These are phyloP conservation scores for Arxiozyma telluris DNA, from an alignment of 1,139 yeast species.

Conservation along the genomic window DNA sequence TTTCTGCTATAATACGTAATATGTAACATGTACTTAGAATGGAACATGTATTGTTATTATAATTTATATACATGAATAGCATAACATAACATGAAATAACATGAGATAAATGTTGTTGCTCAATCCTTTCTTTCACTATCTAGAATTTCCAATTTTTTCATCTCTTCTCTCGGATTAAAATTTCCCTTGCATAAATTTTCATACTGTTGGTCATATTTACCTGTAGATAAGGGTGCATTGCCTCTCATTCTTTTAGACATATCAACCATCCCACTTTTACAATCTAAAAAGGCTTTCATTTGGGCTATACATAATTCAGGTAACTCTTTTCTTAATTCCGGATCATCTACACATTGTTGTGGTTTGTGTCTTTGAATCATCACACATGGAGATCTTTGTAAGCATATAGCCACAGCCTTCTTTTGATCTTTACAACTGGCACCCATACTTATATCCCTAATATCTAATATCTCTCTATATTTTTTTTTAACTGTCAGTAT, in stretches of 20 bases:
- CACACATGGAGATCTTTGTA: conserved; percentile 95
- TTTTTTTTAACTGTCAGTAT: background rate
- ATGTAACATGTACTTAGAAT: no score
- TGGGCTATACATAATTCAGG: conserved; percentile 88
- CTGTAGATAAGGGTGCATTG: conserved; percentile 87
- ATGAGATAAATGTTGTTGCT: background rate
- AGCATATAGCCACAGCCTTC: conserved; percentile 86
- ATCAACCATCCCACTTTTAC: conserved; percentile 76
- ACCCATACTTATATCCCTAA: conserved; percentile 19
- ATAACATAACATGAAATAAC: no score
- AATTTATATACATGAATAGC: no score
- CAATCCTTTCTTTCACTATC: conserved; percentile 18
- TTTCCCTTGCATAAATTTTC: conserved; percentile 71
- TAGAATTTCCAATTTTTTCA: conserved; percentile 47
- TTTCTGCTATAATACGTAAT: no score
- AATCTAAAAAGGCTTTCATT: conserved; percentile 77
- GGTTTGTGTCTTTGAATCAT: conserved; percentile 85
- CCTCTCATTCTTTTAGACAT: conserved; percentile 91
- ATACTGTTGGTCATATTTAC: conserved; percentile 80
- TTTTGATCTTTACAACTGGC: conserved; percentile 86
- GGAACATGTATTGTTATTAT: no score
- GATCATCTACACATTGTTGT: conserved; percentile 74
- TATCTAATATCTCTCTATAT: background rate
- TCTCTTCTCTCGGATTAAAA: conserved; percentile 73
- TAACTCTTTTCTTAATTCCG: conserved; percentile 61